A percentile compares a stretch with the other conserved stretches of the same genome.
phyloP scores from a whole-genome alignment of 2,329 filamentous ascomycete genomes.

The Didymella keratinophila region DNA sequence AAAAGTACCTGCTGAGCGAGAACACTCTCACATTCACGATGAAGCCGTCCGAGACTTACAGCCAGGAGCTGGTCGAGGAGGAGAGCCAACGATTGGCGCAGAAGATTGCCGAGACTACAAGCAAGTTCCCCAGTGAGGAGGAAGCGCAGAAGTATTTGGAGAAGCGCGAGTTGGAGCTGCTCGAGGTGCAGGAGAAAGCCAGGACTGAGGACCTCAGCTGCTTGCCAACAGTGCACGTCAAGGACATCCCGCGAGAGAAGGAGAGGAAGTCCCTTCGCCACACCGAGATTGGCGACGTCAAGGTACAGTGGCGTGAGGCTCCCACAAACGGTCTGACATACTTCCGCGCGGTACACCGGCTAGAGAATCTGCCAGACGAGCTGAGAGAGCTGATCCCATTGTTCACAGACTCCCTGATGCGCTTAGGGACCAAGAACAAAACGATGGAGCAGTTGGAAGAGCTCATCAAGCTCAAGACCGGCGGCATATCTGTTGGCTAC shows the following conservation, averaged over 20 bases:
- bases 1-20: slow-evolving; percentile 90
- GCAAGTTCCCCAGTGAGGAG: slow-evolving; percentile 73
- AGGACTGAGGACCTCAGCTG: slow-evolving; percentile 86
- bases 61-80: slow-evolving; percentile 75
- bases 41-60: slow-evolving; percentile 80
- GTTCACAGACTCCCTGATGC: slow-evolving; percentile 92
- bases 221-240: slow-evolving; percentile 85
- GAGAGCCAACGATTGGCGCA: slow-evolving; percentile 76
- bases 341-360: slow-evolving; percentile 84
- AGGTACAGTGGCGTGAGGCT: slow-evolving; percentile 88
- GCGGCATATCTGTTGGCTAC: slow-evolving; percentile 85
- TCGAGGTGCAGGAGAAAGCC: slow-evolving; percentile 83
- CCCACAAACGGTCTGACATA: slow-evolving; percentile 96
- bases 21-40: slow-evolving; percentile 93
- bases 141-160: slow-evolving; percentile 76
- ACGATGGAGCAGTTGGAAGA: slow-evolving; percentile 96
- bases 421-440: slow-evolving; percentile 85
- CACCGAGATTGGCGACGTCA: slow-evolving; percentile 66
- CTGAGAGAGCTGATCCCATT: slow-evolving; percentile 84
- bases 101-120: slow-evolving; percentile 75
- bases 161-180: slow-evolving; percentile 78
- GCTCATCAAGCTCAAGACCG: slow-evolving; percentile 93
- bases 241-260: slow-evolving; percentile 83
- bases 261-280: slow-evolving; percentile 74
- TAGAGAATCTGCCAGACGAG: slow-evolving; percentile 83